These are phyloP conservation scores for Vachellia pachyceras DNA, from an alignment of 306 rosid species.

Conservation along the genomic window DNA sequence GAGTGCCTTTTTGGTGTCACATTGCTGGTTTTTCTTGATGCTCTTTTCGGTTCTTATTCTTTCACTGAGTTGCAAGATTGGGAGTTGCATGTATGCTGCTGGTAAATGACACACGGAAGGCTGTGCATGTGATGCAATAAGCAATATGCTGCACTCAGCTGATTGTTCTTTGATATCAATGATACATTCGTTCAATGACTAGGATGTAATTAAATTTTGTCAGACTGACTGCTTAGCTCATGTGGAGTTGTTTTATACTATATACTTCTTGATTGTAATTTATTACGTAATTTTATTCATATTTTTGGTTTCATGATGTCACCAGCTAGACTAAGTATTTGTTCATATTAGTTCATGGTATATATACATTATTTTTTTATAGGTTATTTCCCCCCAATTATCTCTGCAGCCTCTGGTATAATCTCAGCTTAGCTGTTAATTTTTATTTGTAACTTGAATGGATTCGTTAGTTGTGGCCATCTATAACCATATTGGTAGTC, in stretches of 20 bases:
- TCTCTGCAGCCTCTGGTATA: conserved; percentile 1
- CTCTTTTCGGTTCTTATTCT: conserved; percentile 72
- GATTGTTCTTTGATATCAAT: conserved; percentile 20
- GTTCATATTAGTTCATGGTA: conserved; percentile 10
- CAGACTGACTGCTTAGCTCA: conserved; percentile 33
- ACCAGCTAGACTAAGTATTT: background rate
- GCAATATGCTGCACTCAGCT: conserved; percentile 20
- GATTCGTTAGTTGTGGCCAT: background rate
- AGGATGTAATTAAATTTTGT: conserved; percentile 38
- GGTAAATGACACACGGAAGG: conserved; percentile 41
- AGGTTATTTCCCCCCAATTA: background rate
- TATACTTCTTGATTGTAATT: conserved; percentile 35
- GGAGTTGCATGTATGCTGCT: conserved; percentile 60
- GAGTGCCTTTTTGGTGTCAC: conserved; percentile 60
- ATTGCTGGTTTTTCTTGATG: conserved; percentile 69
- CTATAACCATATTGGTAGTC: background rate
- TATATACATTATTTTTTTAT: background rate
- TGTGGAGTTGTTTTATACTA: background rate
- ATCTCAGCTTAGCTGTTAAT: background rate
- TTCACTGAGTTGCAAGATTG: conserved; percentile 70
- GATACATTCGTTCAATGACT: conserved; percentile 27
- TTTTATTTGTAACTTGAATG: background rate
- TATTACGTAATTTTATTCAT: background rate
- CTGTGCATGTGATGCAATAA: conserved; percentile 24
- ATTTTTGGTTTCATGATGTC: conserved; percentile 30